These are phyloP conservation scores for Cryptococcus sp. DNA, from an alignment of 1,284 basidiomycete genomes.

Conservation along the genomic window DNA sequence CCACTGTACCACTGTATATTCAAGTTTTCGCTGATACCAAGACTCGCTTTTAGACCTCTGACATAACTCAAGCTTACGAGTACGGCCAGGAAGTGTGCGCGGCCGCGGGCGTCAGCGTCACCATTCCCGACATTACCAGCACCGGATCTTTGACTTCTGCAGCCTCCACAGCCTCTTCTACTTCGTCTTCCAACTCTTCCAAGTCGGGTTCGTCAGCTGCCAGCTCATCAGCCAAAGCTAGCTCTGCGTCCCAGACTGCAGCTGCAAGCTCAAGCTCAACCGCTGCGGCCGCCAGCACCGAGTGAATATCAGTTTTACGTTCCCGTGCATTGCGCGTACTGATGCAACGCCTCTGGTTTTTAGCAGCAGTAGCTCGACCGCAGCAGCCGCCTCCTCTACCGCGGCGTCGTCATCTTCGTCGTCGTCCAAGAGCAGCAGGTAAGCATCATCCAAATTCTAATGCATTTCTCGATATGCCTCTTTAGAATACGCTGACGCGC, in stretches of 20 bases:
- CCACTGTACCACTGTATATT: background rate
- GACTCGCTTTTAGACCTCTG: slow-evolving; percentile 6
- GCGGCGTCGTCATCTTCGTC: background rate
- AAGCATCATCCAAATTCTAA: background rate
- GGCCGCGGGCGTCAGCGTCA: slow-evolving; percentile 7
- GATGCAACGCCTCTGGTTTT: no score
- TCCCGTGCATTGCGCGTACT: background rate
- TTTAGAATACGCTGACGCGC: no score
- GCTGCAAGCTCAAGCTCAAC: background rate
- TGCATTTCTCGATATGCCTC: no score
- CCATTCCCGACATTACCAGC: background rate
- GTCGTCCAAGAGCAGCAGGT: no score
- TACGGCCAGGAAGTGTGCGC: slow-evolving; percentile 22
- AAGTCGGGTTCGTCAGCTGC: slow-evolving; percentile 25
- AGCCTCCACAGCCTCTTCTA: slow-evolving; percentile 2
- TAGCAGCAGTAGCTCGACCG: background rate
- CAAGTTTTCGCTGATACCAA: background rate
- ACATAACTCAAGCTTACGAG: slow-evolving; percentile 11
- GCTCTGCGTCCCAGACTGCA: background rate
- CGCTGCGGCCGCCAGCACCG: background rate
- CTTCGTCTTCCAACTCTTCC: slow-evolving; percentile 26
- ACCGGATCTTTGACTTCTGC: slow-evolving; percentile 7
- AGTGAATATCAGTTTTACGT: background rate
- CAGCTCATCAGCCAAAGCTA: slow-evolving; percentile 2
- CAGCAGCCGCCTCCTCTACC: background rate